Evolutionary conservation across 2,329 filamentous ascomycete genomes (phyloP).

Genomic region (Nemania abortiva): DNA sequence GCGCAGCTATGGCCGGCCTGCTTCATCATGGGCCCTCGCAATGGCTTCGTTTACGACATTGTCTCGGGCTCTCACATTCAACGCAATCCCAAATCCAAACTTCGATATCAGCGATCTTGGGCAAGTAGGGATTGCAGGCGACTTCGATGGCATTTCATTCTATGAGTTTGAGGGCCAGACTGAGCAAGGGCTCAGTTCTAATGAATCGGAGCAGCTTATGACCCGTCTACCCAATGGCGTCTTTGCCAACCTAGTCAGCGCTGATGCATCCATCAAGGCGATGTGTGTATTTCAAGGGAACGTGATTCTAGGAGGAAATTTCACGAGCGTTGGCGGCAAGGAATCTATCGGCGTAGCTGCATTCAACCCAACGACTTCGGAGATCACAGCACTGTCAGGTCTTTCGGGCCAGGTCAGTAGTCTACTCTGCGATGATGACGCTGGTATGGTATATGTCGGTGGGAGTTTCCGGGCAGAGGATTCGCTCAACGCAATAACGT

Average conservation of each 20-base stretch:
- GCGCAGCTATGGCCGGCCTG: slow-evolving; percentile 47
- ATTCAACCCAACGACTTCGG: slow-evolving; percentile 78
- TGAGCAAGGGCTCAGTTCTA: slow-evolving; percentile 73
- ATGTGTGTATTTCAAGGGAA: slow-evolving; percentile 84
- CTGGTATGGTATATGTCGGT: slow-evolving; percentile 88
- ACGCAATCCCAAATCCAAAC: slow-evolving; percentile 73
- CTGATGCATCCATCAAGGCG: slow-evolving; percentile 86
- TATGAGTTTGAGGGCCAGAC: slow-evolving; percentile 88
- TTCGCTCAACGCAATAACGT: slow-evolving; percentile 90
- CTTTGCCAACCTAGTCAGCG: slow-evolving; percentile 78
- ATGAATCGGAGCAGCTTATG: slow-evolving; percentile 85
- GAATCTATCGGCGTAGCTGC: slow-evolving; percentile 83
- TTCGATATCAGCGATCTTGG: slow-evolving; percentile 84
- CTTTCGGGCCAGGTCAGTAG: slow-evolving; percentile 85
- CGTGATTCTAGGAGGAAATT: slow-evolving; percentile 92
- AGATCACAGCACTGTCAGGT: slow-evolving; percentile 80
- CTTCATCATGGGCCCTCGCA: slow-evolving; percentile 54
- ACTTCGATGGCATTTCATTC: slow-evolving; percentile 91
- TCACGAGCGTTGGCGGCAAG: slow-evolving; percentile 85
- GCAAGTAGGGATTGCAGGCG: slow-evolving; percentile 84
- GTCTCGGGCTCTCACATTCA: slow-evolving; percentile 68
- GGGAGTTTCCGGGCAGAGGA: slow-evolving; percentile 84
- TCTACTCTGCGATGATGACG: slow-evolving; percentile 82
- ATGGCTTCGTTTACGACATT: slow-evolving; percentile 58
- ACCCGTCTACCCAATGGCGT: slow-evolving; percentile 86